phyloP scores from a whole-genome alignment of 805 yeast species.

The Metschnikowia bowlesiae region DNA sequence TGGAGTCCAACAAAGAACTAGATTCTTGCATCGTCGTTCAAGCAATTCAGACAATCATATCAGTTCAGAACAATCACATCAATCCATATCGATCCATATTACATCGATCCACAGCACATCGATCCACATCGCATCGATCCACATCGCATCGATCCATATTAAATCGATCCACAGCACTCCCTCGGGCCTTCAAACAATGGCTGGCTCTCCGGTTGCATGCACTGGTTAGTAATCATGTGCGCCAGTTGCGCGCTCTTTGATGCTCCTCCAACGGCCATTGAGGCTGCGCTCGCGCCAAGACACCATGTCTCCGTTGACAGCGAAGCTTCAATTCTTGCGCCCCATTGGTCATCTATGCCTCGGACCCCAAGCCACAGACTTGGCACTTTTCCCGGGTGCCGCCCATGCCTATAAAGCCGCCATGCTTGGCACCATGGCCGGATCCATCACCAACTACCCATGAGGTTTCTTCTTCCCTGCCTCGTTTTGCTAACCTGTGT shows the following conservation, averaged over 20 bases:
- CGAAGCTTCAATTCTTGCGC: neutral
- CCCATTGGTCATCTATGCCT: neutral
- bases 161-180: neutral
- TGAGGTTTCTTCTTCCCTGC: neutral
- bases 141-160: no score
- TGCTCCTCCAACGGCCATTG: neutral
- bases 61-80: no score
- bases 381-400: neutral
- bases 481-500: neutral
- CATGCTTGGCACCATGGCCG: no score
- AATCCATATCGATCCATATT: no score
- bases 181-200: no score
- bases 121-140: neutral
- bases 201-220: no score
- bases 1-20: no score
- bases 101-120: neutral
- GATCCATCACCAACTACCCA: neutral
- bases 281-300: neutral
- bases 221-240: neutral
- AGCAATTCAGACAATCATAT: no score
- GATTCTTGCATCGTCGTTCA: no score
- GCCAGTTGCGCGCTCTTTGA: no score
- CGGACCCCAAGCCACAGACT: no score
- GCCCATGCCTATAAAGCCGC: neutral
- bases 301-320: neutral